Percentiles rank a stretch among this genome's conserved stretches.
phyloP scores from a whole-genome alignment of 192 early-diverging fungal genomes.

The Jimgerdemannia flammicorona region DNA sequence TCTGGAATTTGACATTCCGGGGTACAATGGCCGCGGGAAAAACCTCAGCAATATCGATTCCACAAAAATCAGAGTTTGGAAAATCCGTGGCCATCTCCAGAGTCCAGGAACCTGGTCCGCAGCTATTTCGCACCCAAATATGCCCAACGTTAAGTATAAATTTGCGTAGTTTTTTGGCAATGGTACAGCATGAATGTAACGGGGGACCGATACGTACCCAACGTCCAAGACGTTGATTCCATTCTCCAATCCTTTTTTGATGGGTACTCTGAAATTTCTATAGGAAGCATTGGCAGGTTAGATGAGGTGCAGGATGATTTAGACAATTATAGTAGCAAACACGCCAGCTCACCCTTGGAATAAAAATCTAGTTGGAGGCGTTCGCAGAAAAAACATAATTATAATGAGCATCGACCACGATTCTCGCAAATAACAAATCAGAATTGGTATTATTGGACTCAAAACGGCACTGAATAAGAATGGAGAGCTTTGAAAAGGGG shows the following conservation, averaged over 20 bases:
- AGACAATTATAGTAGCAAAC: too few species aligned
- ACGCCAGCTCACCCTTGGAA: neutral
- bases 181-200: neutral
- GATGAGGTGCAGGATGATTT: too few species aligned
- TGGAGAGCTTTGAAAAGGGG: neutral
- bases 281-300: neutral
- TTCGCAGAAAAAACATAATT: too few species aligned
- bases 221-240: conserved; percentile 21
- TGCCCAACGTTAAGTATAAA: neutral
- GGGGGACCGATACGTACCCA: conserved; percentile 1
- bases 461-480: neutral
- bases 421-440: neutral
- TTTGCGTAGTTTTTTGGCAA: neutral
- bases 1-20: neutral
- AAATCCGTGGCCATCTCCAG: conserved; percentile 3
- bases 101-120: neutral
- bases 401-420: too few species aligned
- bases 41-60: neutral
- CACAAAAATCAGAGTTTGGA: neutral
- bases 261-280: conserved; percentile 5
- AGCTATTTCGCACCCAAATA: neutral
- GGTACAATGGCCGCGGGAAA: conserved; percentile 1
- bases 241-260: neutral
- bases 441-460: neutral
- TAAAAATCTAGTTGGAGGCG: neutral